Evolutionary conservation across 78 protist species (phyloP).

Genomic region (Dictyostelium capitatum): DNA sequence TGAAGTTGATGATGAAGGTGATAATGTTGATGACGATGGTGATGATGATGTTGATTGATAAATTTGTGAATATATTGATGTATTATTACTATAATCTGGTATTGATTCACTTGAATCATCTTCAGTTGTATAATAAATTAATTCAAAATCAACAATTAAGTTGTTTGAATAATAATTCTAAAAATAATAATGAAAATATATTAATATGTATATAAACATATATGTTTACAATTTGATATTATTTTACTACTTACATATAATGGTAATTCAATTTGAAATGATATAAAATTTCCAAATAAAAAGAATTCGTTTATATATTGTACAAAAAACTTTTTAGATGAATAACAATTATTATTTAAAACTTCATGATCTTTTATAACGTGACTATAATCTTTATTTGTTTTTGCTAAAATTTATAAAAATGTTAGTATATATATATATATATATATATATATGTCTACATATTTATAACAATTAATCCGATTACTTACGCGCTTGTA

Average conservation of each 20-base stretch:
- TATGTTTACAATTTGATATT: neutral
- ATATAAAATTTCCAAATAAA: constrained; percentile 20
- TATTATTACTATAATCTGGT: neutral
- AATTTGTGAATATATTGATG: neutral
- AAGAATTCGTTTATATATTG: constrained; percentile 54
- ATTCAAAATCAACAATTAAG: constrained; percentile 51
- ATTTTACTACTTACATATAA: constrained; percentile 10
- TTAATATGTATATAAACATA: too few species aligned
- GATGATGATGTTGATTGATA: neutral
- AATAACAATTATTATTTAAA: constrained; percentile 4
- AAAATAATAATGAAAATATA: too few species aligned
- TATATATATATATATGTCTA: too few species aligned
- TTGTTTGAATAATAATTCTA: constrained; percentile 23
- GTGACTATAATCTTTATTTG: constrained; percentile 33
- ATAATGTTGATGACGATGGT: neutral
- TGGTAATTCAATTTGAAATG: constrained; percentile 63
- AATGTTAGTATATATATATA: neutral
- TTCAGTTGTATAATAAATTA: constrained; percentile 47
- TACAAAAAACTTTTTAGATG: constrained; percentile 64
- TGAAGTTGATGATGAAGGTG: neutral
- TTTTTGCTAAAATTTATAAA: neutral
- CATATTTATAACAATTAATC: neutral
- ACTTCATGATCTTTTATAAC: constrained; percentile 42
- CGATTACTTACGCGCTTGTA: neutral
- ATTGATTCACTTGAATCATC: constrained; percentile 37